Evolutionary conservation across 1,284 basidiomycete genomes (phyloP), one percentile per base, ranked within the genome.

Genomic region (Polyporus tsugae): DNA sequence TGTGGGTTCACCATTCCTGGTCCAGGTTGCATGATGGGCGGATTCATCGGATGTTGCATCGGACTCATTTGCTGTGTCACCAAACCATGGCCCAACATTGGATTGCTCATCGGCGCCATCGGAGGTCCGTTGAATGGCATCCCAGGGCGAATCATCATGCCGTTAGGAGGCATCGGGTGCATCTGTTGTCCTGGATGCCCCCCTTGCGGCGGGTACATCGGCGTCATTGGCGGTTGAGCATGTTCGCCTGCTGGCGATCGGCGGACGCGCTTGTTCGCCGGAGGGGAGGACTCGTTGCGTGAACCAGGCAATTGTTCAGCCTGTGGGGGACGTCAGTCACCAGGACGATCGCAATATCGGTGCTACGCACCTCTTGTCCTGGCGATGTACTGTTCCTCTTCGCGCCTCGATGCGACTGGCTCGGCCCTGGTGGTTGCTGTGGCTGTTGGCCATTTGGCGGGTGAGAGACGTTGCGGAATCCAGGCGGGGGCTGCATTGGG

Each of bases 341-440:
- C 52, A 58, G 29, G 46, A 29, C 46, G 60, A 58, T 62, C 53
- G 64, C 53, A 22, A 66, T 2, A 33, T 1, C 22, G 46, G 29
- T 25, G 39, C 4, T 71, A 74, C 74, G 73, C 74, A 92, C 91
- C 76, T 91, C 91, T 76, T 91, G 90, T 60, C 85, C 87, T 6
- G 91, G 91, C 2, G 91, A 91, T 15, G 88, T 89, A 73, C 90
- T 91, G 72, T 81, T 89, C 60, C 91, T 85, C 76, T 93, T 92
- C 42, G 80, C 78, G 6, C 81, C 78, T 53, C 84, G 83, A 59
- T 80, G 79, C 58, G 72, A 75, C 59, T 75, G 80, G 57, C 72
- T 67, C 13, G 39, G 55, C 25, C 49, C 65, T 42, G 77, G 79
- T 44, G 76, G 77, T 55, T 81, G 81, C 46, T 62, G 62, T 70